Evolutionary conservation across 257 asterid genomes (phyloP), one percentile per base, ranked within the genome.

Genomic region (Primulina tabacum): DNA sequence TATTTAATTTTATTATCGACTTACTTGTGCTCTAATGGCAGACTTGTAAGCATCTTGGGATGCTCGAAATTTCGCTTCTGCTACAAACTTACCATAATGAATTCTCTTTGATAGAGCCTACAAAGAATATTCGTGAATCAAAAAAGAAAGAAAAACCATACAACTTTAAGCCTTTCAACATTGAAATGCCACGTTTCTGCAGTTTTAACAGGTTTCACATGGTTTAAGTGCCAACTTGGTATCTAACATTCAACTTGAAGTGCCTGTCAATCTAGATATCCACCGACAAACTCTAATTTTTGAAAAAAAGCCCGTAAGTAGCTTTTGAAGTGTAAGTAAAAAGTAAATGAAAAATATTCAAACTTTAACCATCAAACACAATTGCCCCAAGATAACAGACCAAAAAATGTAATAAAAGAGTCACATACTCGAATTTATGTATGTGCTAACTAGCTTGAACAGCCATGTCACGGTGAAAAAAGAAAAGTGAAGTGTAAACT

Each of bases 11-110:
- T 47, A 38, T 8, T 50, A 38, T 56, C 40, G 64, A 33, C 82
- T 69, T 75, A 91, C 99, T 69, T 84, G 90, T 62, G 89, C 20
- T 47, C 7, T 16, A 47, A 47, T 47, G 56, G 56, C 56, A 47
- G 56, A 16, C 20, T 47, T 47, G 56, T 47, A 47, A 16, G 20
- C 20, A 14, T 47, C 56, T 47, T 4, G 56, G 56, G 56, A 47
- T 18, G 56, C 20, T 47, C 18, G 56, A 47, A 47, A 47, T 47
- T 47, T 47, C 3, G 56, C 56, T 16, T 47, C 56, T 16, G 56
- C 56, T 14, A 47, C 56, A 16, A 47, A 47, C 56, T 47, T 47
- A 1, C 56, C 56, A 2, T 47, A 47, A 47, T 47, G 56, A 47
- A 47, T 47, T 47, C 56, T 47, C 20, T 47, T 47, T 16, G 56